Evolutionary conservation across 2,329 filamentous ascomycete species (phyloP).

Genomic region (Neonectria sp.): DNA sequence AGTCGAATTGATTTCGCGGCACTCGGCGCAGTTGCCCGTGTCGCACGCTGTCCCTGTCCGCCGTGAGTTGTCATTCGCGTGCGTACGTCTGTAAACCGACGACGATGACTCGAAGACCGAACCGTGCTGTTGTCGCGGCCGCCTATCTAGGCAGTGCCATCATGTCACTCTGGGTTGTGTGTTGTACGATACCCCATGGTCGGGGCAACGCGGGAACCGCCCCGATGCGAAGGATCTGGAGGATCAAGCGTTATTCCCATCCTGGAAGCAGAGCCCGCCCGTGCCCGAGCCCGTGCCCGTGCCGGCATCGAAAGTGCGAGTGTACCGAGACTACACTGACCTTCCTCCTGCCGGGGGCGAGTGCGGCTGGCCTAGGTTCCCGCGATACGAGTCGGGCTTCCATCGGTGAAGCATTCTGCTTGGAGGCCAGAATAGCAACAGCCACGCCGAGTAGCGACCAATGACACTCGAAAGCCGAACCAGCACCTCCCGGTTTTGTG

Average conservation of each 20-base stretch:
- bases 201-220: conserved; percentile 4
- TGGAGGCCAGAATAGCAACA: conserved; percentile 29
- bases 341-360: background rate
- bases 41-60: background rate
- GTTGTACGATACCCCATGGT: conserved; percentile 6
- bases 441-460: conserved; percentile 22
- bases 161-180: background rate
- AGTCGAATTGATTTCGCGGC: background rate
- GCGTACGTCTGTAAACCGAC: background rate
- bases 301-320: background rate
- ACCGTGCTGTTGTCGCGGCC: conserved; percentile 6
- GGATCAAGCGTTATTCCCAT: background rate
- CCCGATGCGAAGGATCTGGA: conserved; percentile 3
- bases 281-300: background rate
- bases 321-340: background rate
- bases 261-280: background rate
- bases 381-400: conserved; percentile 22
- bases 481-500: conserved; percentile 15
- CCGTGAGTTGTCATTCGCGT: conserved; percentile 1
- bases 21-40: background rate
- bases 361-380: conserved; percentile 5
- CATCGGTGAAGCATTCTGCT: conserved; percentile 25
- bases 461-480: conserved; percentile 4
- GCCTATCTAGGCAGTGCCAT: background rate
- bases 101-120: background rate